Evolutionary conservation across 257 asterid species (phyloP), one percentile per base, ranked within the genome.

Genomic region (Buddleja alternifolia): DNA sequence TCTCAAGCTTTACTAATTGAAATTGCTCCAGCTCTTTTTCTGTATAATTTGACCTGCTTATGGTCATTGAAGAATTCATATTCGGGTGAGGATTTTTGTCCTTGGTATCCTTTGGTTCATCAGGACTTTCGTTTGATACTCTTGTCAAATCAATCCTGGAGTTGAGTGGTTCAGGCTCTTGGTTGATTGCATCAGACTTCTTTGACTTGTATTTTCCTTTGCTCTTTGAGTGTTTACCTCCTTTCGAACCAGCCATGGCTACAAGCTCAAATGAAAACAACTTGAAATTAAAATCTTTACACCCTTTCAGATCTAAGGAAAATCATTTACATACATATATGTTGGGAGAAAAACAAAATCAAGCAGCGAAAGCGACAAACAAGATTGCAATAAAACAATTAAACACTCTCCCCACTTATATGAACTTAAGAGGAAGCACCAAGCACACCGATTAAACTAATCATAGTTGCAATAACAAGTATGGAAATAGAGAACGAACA

Each of bases 201-300:
- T 16, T 10, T 29, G 55, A 45, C 53, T 70, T 73, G 12, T 64
- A 58, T 41, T 52, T 78, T 54, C 71, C 68, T 73, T 74, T 78
- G 55, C 59, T 23, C 58, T 64, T 59, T 4, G 76, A 56, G 65
- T 40, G 66, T 42, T 78, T 63, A 45, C 77, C 78, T 58, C 57
- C 20, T 63, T 37, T 55, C 16, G 75, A 55, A 53, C 67, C 74
- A 70, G 60, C 72, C 80, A 70, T 74, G 40, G 63, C 16, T 45
- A 63, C 24, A 54, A 39, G 20, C 71, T 65, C 74, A 44, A 74
- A 73, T 48, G 36, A 56, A 44, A 24, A 73, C 32, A 73, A 12
- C 56, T 25, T 47, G 16, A 25, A 36, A 42, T 53, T 14, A 56
- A 48, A 50, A 66, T 34, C 44, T 0, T 50, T 36, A 50, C 41